Base-by-base conservation (phyloP, 768 basidiomycete genomes). In the Hygrophorus pudorinus region DNA sequence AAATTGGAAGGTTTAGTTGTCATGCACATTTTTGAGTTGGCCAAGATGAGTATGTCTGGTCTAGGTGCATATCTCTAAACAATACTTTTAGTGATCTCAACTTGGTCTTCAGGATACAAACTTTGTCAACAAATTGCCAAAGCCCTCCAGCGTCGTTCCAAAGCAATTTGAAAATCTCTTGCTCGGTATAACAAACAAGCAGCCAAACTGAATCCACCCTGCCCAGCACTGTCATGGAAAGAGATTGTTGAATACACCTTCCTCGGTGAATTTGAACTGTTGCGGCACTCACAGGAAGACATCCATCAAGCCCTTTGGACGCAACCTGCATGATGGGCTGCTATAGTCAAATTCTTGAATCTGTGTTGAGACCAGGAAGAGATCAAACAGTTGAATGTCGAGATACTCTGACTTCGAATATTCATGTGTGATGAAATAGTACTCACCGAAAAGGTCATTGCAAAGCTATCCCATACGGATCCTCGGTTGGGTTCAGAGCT, bases 81-180 rank as follows among this genome's bases (percentile, higher is more conserved):
- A 24, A n/a, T n/a, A n/a, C n/a, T n/a, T n/a, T n/a, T 7, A 24
- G 24, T 24, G 24, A 3, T 24, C 21, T 14, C 16, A 16, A n/a
- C 14, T 11, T n/a, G 10, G 28, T 41, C 2, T 7, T 7, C 21
- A 68, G 67, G 60, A 0, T 68, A 68, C 44, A 60, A 60, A 34
- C 46, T 65, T 40, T 51, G 58, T 1, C 51, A 53, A 7, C 55
- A 63, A 40, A 65, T 69, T 14, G 58, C 57, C 0, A 62, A 66
- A 45, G 59, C 61, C 2, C 47, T 67, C 0, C 55, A 60, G 44
- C 43, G 46, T 5, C 48, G 59, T 9, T 59, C 59, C 1, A 48
- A 57, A 28, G 61, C 66, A 2, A 64, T 69, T 31, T 47, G 45
- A 28, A 55, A 37, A 13, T 61, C 64, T 0, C 50, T 68, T 1